Base-by-base conservation (phyloP, 148 eudicot species). In the Vaccinium myrtillus region DNA sequence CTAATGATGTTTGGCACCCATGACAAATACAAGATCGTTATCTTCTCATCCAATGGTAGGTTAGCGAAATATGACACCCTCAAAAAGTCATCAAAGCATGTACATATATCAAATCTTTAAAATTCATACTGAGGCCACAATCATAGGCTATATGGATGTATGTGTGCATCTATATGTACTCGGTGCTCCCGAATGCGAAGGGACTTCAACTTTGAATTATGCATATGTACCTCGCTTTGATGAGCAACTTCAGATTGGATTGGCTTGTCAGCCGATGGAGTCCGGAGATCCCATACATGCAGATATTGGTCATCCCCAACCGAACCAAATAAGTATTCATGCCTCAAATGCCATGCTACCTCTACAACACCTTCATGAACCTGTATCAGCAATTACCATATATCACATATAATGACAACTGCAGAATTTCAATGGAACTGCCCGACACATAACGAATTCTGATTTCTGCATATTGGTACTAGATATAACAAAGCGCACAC, bases 181-280 rank as follows among this genome's bases (percentile, higher is more conserved):
- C 14, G 2, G 48, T 21, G 23, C n/a, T 65, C 14, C 3, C 46
- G 12, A 21, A 51, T 74, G 55, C 71, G 3, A 12, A 74, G 81
- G 30, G 79, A 21, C 13, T 77, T 54, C 27, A 27, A 81, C 5
- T 53, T 7, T 5, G 25, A 21, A 61, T 25, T 61, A 61, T 67
- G 36, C 13, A 70, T 14, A 55, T 86, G 79, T 59, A 94, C 99
- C 97, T 92, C 98, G 86, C 96, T 92, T 81, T 92, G 90, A 92
- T 96, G 98, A 86, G 97, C 98, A 88, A 92, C 70, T 30, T 93
- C 96, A 80, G 94, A 92, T 89, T 94, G 98, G 43, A 85, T 88
- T 81, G 98, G 98, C 91, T 96, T 94, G 88, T 82, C 87, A 25
- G 74, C 94, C 56, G 92, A 86, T 78, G 95, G 94, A 89, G 86